phyloP scores from a whole-genome alignment of 306 rosid species.

The Erythrophleum fordii region DNA sequence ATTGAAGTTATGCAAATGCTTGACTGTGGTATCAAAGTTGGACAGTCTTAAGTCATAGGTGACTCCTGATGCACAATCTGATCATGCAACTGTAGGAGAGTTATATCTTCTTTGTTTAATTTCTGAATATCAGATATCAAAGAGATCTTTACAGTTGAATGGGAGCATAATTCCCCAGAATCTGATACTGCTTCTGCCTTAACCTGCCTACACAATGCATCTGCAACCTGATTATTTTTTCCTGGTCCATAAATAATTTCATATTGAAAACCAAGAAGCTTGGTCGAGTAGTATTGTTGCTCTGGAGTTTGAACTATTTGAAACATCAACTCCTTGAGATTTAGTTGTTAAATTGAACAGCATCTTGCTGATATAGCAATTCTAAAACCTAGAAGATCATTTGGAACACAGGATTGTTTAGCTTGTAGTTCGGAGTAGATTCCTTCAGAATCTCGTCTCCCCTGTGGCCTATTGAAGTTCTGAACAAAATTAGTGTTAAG shows the following conservation, averaged over 20 bases:
- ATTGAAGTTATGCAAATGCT: constrained; percentile 23
- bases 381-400: not conserved
- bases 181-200: not conserved
- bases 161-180: not conserved
- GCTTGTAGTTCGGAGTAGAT: not conserved
- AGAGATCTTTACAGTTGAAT: not conserved
- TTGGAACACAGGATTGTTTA: not conserved
- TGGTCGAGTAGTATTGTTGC: not conserved
- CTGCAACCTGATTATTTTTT: not conserved
- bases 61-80: not conserved
- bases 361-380: not conserved
- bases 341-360: constrained; percentile 11
- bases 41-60: not conserved
- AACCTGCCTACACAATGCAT: too few species aligned
- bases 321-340: too few species aligned
- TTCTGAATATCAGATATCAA: not conserved
- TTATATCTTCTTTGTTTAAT: not conserved
- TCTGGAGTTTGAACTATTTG: not conserved
- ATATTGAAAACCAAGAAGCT: not conserved
- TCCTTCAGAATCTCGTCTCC: not conserved
- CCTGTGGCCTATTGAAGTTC: not conserved
- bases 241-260: not conserved
- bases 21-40: constrained; percentile 13
- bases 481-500: not conserved
- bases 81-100: not conserved